Evolutionary conservation across 495 filamentous ascomycete genomes (phyloP), one percentile per base, ranked within the genome.

Genomic region (Penicillium dipodomyicola): DNA sequence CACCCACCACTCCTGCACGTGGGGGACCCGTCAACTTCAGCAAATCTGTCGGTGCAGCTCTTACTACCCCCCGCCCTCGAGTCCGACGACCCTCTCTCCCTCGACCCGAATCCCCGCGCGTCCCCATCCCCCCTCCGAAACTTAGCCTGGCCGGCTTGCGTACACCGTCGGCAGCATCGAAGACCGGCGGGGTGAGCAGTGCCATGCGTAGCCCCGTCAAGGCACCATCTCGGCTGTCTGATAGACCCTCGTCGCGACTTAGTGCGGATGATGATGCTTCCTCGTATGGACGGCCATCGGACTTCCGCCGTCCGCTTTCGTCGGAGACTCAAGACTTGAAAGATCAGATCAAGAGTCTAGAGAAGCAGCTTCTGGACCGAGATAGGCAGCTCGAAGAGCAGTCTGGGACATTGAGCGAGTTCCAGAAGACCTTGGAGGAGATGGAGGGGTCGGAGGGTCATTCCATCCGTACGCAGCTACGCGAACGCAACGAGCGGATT

Each of bases 401-500:
- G 65, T 84, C 90, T 7, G 73, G 83, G 4, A 88, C 84, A 15
- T 72, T 98, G 35, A 78, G 84, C 19, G 94, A 98, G 55, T 69
- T 77, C 48, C 67, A 78, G 58, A 58, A 60, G 22, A 73, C 67
- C 11, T 48, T 79, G 62, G 67, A 76, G 57, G 87, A 86, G 57
- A 70, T 89, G n/a, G 91, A 95, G 45, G 88, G 91, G 37, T 84
- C 84, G 48, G 92, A 96, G 67, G 80, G 84, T 5, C 63, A 83
- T 4, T 89, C 92, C 60, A 77, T 99, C 52, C 89, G 94, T 30
- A 80, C 85, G 12, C 70, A 96, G 56, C 73, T 99, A 35, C 83
- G 92, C 17, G 95, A 99, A 69, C 96, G 96, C 77, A 96, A 97
- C 62, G 94, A 99, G 43, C 96, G 91, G 74, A 97, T 99, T 61